These are phyloP conservation scores for Torrubiella hemipterigena DNA, from an alignment of 2,329 filamentous ascomycete genomes.

Conservation along the genomic window DNA sequence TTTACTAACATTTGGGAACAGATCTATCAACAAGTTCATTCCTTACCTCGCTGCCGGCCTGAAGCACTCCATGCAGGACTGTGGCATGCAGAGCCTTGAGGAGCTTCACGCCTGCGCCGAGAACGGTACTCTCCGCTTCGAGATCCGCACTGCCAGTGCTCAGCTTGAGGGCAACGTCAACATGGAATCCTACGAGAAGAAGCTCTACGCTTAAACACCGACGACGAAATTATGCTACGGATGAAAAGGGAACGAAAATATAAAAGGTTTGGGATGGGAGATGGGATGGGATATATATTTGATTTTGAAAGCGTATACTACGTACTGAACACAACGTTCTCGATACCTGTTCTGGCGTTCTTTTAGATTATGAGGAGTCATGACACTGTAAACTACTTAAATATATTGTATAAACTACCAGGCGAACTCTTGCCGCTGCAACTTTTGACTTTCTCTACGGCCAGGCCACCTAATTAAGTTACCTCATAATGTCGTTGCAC, in stretches of 20 bases:
- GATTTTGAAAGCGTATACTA: too few relatives aligned
- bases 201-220: slow-evolving; percentile 89
- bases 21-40: slow-evolving; percentile 86
- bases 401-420: too few relatives aligned
- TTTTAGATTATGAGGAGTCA: too few relatives aligned
- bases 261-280: slow-evolving; percentile 1
- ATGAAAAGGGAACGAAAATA: neutral
- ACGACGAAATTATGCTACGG: slow-evolving; percentile 8
- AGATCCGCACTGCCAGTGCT: slow-evolving; percentile 86
- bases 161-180: slow-evolving; percentile 96
- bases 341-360: too few relatives aligned
- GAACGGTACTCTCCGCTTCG: slow-evolving; percentile 73
- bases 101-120: slow-evolving; percentile 66
- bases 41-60: slow-evolving; percentile 91
- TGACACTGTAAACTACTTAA: too few relatives aligned
- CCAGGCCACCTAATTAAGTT: too few relatives aligned
- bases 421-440: too few relatives aligned
- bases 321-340: too few relatives aligned
- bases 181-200: slow-evolving; percentile 99
- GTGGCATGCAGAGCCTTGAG: slow-evolving; percentile 69
- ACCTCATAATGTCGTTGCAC: too few relatives aligned
- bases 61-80: slow-evolving; percentile 96
- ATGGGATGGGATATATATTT: slow-evolving; percentile 1
- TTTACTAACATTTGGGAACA: slow-evolving; percentile 20
- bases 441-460: too few relatives aligned